These are phyloP conservation scores for Fremontodendron californicum DNA, from an alignment of 345 rosid genomes.

Conservation along the genomic window DNA sequence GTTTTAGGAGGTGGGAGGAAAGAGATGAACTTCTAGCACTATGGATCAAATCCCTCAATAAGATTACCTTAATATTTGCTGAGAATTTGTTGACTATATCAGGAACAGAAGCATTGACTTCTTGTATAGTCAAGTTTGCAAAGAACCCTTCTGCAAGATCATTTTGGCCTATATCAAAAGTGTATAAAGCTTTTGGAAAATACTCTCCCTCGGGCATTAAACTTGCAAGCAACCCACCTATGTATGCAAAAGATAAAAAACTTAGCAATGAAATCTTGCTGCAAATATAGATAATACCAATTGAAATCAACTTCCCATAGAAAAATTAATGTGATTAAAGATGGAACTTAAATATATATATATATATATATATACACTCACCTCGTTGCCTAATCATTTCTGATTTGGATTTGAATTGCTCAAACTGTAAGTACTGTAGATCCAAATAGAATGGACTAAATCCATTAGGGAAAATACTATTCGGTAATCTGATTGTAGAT, in stretches of 20 bases:
- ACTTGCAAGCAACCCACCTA: conserved; percentile 32
- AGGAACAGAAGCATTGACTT: conserved; percentile 43
- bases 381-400: conserved; percentile 39
- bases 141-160: conserved; percentile 42
- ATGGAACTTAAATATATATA: no score
- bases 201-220: conserved; percentile 38
- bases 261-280: neutral
- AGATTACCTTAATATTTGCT: conserved; percentile 33
- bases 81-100: conserved; percentile 35
- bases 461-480: conserved; percentile 18
- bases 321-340: neutral
- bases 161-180: conserved; percentile 62
- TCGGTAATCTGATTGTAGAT: conserved; percentile 24
- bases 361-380: neutral
- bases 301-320: neutral
- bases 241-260: neutral
- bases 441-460: conserved; percentile 45
- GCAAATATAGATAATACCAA: no score
- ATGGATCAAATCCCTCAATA: neutral
- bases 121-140: conserved; percentile 25
- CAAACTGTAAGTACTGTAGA: conserved; percentile 42
- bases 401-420: conserved; percentile 39
- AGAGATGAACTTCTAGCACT: neutral
- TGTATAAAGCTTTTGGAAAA: conserved; percentile 45
- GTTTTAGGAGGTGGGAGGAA: neutral